These are phyloP conservation scores for Eucalyptus pumila DNA, from an alignment of 345 rosid genomes.

Conservation along the genomic window DNA sequence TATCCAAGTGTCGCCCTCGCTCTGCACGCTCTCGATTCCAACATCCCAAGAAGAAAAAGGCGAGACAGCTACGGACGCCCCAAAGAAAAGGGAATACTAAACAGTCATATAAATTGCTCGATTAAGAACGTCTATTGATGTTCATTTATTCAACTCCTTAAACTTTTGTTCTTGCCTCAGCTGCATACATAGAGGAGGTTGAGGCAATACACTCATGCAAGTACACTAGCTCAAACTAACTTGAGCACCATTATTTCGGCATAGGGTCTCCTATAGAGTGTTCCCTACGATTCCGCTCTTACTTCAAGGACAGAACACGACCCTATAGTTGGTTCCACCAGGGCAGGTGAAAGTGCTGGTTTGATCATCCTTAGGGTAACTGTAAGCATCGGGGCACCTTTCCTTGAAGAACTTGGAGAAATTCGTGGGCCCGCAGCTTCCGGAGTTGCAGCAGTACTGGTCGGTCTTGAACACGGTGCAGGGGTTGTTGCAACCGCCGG, in stretches of 20 bases:
- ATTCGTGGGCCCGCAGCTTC: not conserved
- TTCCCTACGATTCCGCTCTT: not conserved
- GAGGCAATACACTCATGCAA: not conserved
- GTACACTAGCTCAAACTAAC: not conserved
- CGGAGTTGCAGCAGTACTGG: conserved; percentile 7
- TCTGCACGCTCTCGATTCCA: not conserved
- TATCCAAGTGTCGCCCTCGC: not conserved
- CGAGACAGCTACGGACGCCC: not conserved
- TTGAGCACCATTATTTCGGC: not conserved
- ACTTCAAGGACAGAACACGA: conserved; percentile 15
- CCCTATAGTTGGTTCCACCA: conserved; percentile 13
- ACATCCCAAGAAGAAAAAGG: not conserved
- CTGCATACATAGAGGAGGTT: not conserved
- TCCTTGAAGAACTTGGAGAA: conserved; percentile 7
- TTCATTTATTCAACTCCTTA: not conserved
- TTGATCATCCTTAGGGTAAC: conserved; percentile 17
- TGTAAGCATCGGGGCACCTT: conserved; percentile 8
- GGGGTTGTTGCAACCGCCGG: conserved; percentile 17
- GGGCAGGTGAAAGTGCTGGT: conserved; percentile 18
- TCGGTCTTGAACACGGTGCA: conserved; percentile 16
- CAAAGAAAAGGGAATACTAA: not conserved
- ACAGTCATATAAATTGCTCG: not conserved
- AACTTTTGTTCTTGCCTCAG: not conserved
- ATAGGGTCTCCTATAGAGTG: not conserved
- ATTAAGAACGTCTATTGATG: not conserved